Percentiles rank a stretch among this genome's conserved stretches.
phyloP scores from a whole-genome alignment of 192 early-diverging fungal species.

The Haplosporangium gracile region DNA sequence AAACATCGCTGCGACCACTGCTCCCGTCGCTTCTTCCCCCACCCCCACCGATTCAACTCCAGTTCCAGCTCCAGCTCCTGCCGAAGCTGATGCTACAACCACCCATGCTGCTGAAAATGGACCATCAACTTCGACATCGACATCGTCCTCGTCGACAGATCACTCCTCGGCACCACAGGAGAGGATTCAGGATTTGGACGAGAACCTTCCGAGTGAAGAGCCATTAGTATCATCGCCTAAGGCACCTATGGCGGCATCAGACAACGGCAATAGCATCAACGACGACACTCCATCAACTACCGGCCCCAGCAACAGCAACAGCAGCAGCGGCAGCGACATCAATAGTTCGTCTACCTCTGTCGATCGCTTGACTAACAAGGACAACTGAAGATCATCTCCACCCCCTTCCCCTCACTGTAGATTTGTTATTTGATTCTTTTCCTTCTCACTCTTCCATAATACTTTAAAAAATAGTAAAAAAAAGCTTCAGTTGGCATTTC shows the following conservation, averaged over 20 bases:
- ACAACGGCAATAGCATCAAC: not conserved
- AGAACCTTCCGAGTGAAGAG: not conserved
- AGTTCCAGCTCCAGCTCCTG: not conserved
- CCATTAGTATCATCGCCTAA: not conserved
- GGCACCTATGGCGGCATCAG: not conserved
- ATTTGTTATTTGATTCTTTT: not conserved
- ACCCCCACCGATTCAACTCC: not conserved
- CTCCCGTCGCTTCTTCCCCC: not conserved
- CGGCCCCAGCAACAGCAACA: not conserved
- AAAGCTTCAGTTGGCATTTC: not conserved
- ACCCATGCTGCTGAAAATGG: not conserved
- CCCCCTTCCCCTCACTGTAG: not conserved
- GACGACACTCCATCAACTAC: not conserved
- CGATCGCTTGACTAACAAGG: not conserved
- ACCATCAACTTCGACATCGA: not conserved
- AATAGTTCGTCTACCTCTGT: not conserved
- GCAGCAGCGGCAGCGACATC: not conserved
- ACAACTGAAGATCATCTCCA: not conserved
- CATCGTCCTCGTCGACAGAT: not conserved
- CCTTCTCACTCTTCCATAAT: not conserved
- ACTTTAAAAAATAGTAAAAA: not conserved
- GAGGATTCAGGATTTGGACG: not conserved
- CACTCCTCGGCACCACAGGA: not conserved
- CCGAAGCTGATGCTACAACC: not conserved
- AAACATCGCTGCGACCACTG: not conserved